Evolutionary conservation across 352 stramenopile genomes (phyloP), one percentile per base, ranked within the genome.

Genomic region (Phytophthora pistaciae): DNA sequence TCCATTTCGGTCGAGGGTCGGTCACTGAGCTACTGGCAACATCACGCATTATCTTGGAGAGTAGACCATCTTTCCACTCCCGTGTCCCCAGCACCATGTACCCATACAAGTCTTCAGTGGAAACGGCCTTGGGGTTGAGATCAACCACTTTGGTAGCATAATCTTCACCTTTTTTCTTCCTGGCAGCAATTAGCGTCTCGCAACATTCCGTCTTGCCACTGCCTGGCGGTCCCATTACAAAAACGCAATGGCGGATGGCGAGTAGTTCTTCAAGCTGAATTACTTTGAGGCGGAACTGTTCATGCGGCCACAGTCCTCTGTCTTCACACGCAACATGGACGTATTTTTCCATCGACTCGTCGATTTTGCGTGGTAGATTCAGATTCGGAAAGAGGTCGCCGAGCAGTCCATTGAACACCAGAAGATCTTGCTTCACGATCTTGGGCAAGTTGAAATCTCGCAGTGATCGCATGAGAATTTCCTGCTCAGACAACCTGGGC

Each of bases 381-480:
- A 97, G 64, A 21, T 91, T 80, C 1, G 97, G 96, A 68, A 99
- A 99, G 13, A 99, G 74, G 77, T 99, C 97, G 1, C 81, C 77
- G 0, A 99, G 85, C 16, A 99, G 70, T 2, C 96, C 94, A 23
- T 91, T 97, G 69, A 99, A 99, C 18, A 99, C 84, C 4, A 96
- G 78, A 33, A 98, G 68, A 61, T 99, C 97, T 69, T 98, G 88
- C 56, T 92, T 83, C 8, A 98, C 96, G 50, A 99, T 98, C 83
- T 99, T 99, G 42, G 95, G 95, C 31, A 98, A 82, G 68, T 99
- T 99, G 58, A 99, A 99, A 75, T 99, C 96, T 16, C 96, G 83
- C n/a, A 99, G 81, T 0, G 96, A 97, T 6, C 96, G 87, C 87
- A 99, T 93, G 2, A 99, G 79, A 44, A 99, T 88, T 56, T 95